Evolutionary conservation across 164 flowering plant genomes (phyloP).

Genomic region (Tetracentron sinense): DNA sequence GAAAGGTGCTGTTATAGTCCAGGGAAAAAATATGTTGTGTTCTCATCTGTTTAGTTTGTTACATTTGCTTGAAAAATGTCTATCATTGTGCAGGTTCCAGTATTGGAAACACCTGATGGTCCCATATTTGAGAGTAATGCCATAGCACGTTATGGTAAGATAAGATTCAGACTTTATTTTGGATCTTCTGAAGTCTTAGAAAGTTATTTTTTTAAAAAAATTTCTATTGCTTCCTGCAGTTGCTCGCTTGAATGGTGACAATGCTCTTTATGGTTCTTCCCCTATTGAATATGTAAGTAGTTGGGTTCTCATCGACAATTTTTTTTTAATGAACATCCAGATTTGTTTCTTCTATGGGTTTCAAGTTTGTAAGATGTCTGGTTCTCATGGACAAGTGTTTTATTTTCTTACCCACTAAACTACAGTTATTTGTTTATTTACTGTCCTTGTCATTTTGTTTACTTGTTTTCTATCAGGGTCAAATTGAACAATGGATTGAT

Average conservation of each 20-base stretch:
- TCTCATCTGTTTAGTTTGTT: neutral
- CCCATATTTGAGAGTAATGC: constrained; percentile 81
- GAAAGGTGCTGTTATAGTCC: constrained; percentile 42
- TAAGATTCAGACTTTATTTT: neutral
- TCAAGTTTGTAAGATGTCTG: no score
- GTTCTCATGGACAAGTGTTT: no score
- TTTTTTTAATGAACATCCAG: neutral
- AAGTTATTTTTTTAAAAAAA: neutral
- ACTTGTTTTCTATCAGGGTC: constrained; percentile 38
- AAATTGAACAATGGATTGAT: constrained; percentile 84
- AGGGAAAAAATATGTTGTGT: neutral
- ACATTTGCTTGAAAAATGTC: neutral
- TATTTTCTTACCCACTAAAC: neutral
- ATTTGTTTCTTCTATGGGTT: no score
- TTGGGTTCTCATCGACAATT: neutral
- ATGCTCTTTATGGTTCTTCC: constrained; percentile 61
- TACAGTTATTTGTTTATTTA: neutral
- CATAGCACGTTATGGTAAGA: constrained; percentile 70
- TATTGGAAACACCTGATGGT: constrained; percentile 78
- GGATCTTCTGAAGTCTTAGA: neutral
- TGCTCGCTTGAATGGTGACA: constrained; percentile 55
- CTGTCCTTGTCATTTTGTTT: neutral
- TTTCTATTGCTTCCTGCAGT: constrained; percentile 51
- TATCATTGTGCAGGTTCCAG: constrained; percentile 49
- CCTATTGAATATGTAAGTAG: constrained; percentile 63